phyloP scores from a whole-genome alignment of 768 basidiomycete genomes.

The Suillus variegatus region DNA sequence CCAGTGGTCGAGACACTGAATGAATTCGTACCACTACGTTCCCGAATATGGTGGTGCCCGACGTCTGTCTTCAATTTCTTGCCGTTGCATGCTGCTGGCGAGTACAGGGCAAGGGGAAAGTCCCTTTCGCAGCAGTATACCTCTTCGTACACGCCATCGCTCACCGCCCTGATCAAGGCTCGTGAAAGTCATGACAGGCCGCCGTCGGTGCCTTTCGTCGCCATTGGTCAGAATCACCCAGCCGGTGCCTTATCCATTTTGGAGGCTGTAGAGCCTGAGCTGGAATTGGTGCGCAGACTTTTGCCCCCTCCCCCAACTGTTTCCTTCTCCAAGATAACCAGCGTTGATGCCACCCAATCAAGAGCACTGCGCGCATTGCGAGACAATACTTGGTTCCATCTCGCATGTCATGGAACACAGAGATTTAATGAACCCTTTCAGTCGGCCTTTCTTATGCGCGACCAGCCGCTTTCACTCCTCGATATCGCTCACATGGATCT shows the following conservation, averaged over 20 bases:
- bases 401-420: conserved; percentile 21
- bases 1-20: no score
- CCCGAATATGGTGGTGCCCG: conserved; percentile 14
- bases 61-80: conserved; percentile 10
- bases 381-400: conserved; percentile 17
- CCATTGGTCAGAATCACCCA: conserved; percentile 8
- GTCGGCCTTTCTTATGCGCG: conserved; percentile 6
- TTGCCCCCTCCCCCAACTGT: background rate
- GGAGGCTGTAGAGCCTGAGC: background rate
- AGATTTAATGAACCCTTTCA: conserved; percentile 14
- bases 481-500: conserved; percentile 8
- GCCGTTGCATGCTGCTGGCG: conserved; percentile 16
- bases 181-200: background rate
- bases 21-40: background rate
- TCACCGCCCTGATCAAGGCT: conserved; percentile 14
- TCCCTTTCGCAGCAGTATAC: conserved; percentile 1
- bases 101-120: background rate
- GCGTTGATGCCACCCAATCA: background rate
- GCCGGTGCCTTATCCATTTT: background rate
- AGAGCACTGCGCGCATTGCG: background rate
- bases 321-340: conserved; percentile 1
- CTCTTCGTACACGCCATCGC: conserved; percentile 14
- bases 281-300: background rate
- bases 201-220: background rate
- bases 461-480: background rate